Evolutionary conservation across 1,139 yeast species (phyloP), one percentile per base, ranked within the genome.

Genomic region (Hansenula sp.): DNA sequence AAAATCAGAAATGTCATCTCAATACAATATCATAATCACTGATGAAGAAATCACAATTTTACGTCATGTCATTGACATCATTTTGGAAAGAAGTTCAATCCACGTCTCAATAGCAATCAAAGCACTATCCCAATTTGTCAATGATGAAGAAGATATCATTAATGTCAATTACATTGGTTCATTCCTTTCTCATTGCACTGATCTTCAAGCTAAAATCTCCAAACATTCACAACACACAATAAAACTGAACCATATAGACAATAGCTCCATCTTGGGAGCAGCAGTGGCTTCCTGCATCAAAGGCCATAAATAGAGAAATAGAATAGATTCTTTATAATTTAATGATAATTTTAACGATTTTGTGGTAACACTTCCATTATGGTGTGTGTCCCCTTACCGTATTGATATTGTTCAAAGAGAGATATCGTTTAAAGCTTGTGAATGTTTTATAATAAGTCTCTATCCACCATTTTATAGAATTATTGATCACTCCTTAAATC

Each of bases 161-260:
- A 44, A 43, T 20, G 56, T 62, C 7, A 56, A 59, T 11, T 64
- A 51, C 43, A 59, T 60, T 7, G 69, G 69, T 0, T 57, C 66
- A 0, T 63, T 64, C 40, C 41, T 64, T 9, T 44, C 45, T 1
- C 44, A 57, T 39, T 60, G 59, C 18, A 26, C 33, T 3, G 39
- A 42, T 22, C 61, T 57, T 36, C 56, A 49, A 37, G 40, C 44
- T 4, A 48, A 47, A 34, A 56, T 62, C 14, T 25, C 26, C 6
- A 14, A 43, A 8, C 39, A 44, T 16, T 54, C 61, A 2, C 25
- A 39, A 7, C 45, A 42, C 16, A 29, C 18, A 2, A 42, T 59
- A n/a, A 29, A 34, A 6, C 40, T 60, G 14, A 40, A 45, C 3
- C 55, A 52, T 29, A 35, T 58, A 7, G 46, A 52, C 3, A 50